Percentiles rank a stretch among this genome's conserved stretches.
Conservation (phyloP, 2,329 filamentous ascomycete species). For the Aspergillus pseudoterreus region DNA sequence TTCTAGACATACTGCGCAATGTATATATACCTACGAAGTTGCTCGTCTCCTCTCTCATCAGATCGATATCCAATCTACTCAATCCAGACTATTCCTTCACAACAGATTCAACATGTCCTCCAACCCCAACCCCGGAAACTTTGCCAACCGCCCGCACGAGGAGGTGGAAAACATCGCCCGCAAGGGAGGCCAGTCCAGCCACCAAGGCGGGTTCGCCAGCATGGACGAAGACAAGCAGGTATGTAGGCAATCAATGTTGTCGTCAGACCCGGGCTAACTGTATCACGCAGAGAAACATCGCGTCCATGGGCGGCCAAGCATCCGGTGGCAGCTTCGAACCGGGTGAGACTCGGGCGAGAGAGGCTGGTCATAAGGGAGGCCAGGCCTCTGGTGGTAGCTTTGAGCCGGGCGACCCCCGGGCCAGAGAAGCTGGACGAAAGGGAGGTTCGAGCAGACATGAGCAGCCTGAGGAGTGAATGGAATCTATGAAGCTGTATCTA, state of each 20-base stretch:
- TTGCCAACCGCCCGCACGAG: conserved; percentile 50
- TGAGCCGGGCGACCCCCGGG: conserved; percentile 51
- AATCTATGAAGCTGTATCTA: no score
- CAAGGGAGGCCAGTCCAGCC: conserved; percentile 36
- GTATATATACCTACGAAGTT: no score
- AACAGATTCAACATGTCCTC: conserved; percentile 1
- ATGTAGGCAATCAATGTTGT: neutral
- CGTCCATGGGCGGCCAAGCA: conserved; percentile 53
- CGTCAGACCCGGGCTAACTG: no score
- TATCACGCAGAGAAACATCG: conserved; percentile 46
- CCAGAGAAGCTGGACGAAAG: conserved; percentile 53
- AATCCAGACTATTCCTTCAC: no score
- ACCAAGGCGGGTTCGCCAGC: conserved; percentile 22
- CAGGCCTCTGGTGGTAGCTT: conserved; percentile 54
- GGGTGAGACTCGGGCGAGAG: conserved; percentile 50
- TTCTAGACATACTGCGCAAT: no score
- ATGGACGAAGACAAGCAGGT: conserved; percentile 28
- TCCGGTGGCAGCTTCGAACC: conserved; percentile 54
- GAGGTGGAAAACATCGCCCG: conserved; percentile 48
- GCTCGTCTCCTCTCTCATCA: no score
- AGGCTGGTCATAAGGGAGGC: conserved; percentile 55
- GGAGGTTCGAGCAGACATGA: conserved; percentile 34
- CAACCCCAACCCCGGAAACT: conserved; percentile 48
- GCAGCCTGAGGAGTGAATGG: no score
- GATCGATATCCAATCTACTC: no score